These are phyloP conservation scores for Mucor sp. DNA, from an alignment of 371 early-diverging fungal species.

Conservation along the genomic window DNA sequence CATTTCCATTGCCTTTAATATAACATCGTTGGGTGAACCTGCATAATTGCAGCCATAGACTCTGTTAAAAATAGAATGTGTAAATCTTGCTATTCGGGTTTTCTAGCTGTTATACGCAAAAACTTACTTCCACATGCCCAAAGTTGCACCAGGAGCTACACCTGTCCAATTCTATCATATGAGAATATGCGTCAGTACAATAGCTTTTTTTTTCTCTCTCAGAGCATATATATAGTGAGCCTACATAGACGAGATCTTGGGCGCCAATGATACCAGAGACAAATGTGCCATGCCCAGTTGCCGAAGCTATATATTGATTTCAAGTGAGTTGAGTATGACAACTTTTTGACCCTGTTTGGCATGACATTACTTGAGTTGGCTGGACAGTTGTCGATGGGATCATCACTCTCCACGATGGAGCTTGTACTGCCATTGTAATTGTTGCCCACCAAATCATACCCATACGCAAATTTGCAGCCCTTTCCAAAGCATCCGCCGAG, in stretches of 20 bases:
- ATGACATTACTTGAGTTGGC: slow-evolving; percentile 22
- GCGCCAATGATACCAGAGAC: slow-evolving; percentile 64
- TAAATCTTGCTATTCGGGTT: background rate
- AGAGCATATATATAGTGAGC: background rate
- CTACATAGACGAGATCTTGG: slow-evolving; percentile 40
- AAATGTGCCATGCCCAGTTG: slow-evolving; percentile 46
- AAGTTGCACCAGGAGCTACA: slow-evolving; percentile 61
- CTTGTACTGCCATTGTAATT: slow-evolving; percentile 30
- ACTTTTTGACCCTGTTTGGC: background rate
- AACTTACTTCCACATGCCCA: slow-evolving; percentile 46
- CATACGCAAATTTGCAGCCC: slow-evolving; percentile 61
- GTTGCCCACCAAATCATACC: slow-evolving; percentile 68
- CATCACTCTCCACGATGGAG: slow-evolving; percentile 23
- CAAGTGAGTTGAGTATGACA: background rate
- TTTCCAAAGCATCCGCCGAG: slow-evolving; percentile 71
- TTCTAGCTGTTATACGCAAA: background rate
- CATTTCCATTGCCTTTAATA: slow-evolving; percentile 66
- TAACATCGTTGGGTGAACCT: slow-evolving; percentile 52
- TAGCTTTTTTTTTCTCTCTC: background rate
- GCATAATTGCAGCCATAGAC: slow-evolving; percentile 32
- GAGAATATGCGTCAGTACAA: background rate
- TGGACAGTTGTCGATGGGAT: slow-evolving; percentile 42
- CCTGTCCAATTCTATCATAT: slow-evolving; percentile 46
- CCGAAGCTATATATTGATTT: slow-evolving; percentile 21
- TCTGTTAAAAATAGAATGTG: background rate